Conservation (phyloP, 192 early-diverging fungal species). For the Allomyces macrogynus region DNA sequence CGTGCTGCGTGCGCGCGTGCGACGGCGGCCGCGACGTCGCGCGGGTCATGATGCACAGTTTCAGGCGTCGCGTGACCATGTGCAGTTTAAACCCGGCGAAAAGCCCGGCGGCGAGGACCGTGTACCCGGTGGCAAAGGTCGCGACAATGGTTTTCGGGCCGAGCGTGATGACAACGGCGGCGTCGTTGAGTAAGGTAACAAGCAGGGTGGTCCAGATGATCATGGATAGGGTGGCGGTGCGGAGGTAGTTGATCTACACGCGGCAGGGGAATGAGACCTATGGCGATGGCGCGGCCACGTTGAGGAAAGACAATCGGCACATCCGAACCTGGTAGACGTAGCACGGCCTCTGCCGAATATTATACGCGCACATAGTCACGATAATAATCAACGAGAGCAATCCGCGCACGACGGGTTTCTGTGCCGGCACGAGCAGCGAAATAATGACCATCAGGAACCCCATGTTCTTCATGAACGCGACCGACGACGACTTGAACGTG, state of each 20-base stretch:
- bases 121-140: constrained; percentile 34
- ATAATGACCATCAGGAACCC: constrained; percentile 45
- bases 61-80: not conserved
- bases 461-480: constrained; percentile 27
- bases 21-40: too few species aligned
- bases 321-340: constrained; percentile 33
- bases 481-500: constrained; percentile 44
- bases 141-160: constrained; percentile 18
- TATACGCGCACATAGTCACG: constrained; percentile 49
- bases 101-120: constrained; percentile 32
- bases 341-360: constrained; percentile 45
- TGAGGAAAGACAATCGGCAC: too few species aligned
- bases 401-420: constrained; percentile 35
- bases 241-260: constrained; percentile 48
- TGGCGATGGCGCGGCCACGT: too few species aligned
- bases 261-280: too few species aligned
- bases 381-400: constrained; percentile 46
- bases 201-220: constrained; percentile 48
- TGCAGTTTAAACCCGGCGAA: not conserved
- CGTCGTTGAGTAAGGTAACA: constrained; percentile 41
- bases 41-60: not conserved
- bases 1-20: too few species aligned
- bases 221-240: constrained; percentile 39
- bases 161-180: constrained; percentile 12
- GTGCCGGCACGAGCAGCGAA: constrained; percentile 37